Base-by-base conservation (phyloP, 2,329 filamentous ascomycete species). In the Fusarium zealandicum region DNA sequence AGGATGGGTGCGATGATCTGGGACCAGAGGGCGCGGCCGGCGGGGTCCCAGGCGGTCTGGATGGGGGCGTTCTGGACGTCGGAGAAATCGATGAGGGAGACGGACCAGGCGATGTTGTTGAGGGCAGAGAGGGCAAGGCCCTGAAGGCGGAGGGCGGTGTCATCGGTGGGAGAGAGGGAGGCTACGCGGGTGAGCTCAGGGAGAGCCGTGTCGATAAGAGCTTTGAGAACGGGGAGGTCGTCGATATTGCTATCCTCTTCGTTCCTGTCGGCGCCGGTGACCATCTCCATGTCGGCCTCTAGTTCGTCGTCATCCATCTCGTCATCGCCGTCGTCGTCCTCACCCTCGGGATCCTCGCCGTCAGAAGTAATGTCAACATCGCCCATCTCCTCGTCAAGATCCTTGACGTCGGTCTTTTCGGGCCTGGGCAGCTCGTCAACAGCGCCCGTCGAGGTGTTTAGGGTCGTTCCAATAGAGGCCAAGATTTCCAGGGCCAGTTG, bases 51-150 rank as follows among this genome's bases (percentile, higher is more conserved):
- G 5, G 77, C 77, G 40, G 72, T 73, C 45, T 78, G 76, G 49
- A 89, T 76, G 50, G 76, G 73, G 4, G 76, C 72, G 67, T 84
- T 84, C 44, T 78, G 76, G n/a, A 74, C 72, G 27, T 82, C 78
- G 18, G 78, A 75, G 64, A 86, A 85, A 70, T 87, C 84, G 61
- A 86, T 75, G 63, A 81, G 81, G 8, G 83, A 85, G 33, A 87
- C 76, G 10, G 85, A 86, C 85, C 87, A 89, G 46, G 86, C 78
- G 46, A 89, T 82, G 71, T 89, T 89, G 75, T 84, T 88, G 53
- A 90, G 77, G 13, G 84, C 80, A 2, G 83, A 81, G 18, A 89
- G 72, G 14, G 86, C 82, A 60, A 81, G 78, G 16, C 71, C 71
- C 57, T 82, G 82, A 33, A 87, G 73, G 6, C 75, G 68, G 11